Evolutionary conservation across 495 filamentous ascomycete genomes (phyloP).

Genomic region (Trichocladium uniseriatum): DNA sequence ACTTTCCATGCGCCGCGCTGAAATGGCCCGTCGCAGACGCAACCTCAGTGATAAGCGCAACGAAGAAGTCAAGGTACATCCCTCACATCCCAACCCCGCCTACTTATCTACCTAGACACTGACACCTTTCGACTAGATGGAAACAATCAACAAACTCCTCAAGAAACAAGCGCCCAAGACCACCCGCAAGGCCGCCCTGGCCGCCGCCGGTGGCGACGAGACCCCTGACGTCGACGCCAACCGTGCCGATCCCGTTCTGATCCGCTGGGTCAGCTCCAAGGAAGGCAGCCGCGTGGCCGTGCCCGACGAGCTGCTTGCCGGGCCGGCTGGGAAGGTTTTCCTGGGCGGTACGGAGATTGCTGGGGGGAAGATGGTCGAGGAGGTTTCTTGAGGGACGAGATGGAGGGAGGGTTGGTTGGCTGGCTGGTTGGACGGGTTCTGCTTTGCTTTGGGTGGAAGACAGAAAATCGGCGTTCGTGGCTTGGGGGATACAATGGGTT

Average conservation of each 20-base stretch:
- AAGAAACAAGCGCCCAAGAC: constrained; percentile 90
- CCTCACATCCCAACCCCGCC: too few species aligned
- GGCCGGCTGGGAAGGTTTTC: constrained; percentile 58
- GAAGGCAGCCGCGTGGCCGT: constrained; percentile 61
- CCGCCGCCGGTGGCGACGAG: constrained; percentile 38
- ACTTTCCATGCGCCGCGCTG: constrained; percentile 84
- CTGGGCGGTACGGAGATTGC: constrained; percentile 19
- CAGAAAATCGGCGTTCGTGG: too few species aligned
- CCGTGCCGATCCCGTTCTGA: constrained; percentile 57
- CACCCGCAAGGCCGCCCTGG: constrained; percentile 42
- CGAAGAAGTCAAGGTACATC: constrained; percentile 87
- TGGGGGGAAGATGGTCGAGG: constrained; percentile 35
- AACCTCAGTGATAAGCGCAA: constrained; percentile 97
- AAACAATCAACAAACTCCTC: constrained; percentile 94
- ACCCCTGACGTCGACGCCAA: constrained; percentile 41
- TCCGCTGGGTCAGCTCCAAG: constrained; percentile 69
- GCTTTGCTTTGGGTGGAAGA: too few species aligned
- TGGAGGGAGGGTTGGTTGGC: too few species aligned
- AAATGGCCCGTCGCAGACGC: constrained; percentile 91
- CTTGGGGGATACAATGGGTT: too few species aligned
- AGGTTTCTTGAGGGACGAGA: constrained; percentile 19
- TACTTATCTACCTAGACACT: background rate
- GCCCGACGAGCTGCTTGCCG: constrained; percentile 72
- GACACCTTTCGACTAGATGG: constrained; percentile 53
- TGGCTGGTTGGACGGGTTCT: too few species aligned